A percentile compares a stretch with the other conserved stretches of the same genome.
Conservation (phyloP, 176 grass and related monocot genomes). For the Aegilops bicornis region DNA sequence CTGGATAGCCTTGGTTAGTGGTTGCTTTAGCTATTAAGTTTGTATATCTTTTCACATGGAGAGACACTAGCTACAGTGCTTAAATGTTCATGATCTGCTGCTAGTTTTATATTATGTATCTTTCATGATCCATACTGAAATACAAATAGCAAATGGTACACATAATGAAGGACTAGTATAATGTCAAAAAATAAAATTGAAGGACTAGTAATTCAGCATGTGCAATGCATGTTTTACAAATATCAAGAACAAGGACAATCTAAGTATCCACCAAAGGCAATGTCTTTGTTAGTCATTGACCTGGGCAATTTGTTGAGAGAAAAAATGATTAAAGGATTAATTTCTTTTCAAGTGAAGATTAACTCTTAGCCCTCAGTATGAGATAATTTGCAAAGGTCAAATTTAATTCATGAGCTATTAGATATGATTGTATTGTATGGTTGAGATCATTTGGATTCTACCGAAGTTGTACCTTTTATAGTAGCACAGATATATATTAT, state of each 20-base stretch:
- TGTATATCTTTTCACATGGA: background rate
- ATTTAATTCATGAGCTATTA: background rate
- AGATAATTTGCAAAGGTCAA: background rate
- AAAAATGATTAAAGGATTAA: background rate
- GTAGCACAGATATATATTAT: background rate
- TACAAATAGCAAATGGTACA: background rate
- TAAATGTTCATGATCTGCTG: background rate
- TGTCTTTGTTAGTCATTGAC: background rate
- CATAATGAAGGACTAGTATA: background rate
- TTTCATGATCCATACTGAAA: slow-evolving; percentile 3
- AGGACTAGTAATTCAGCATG: background rate
- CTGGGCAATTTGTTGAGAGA: background rate
- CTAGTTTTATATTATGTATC: background rate
- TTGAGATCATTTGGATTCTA: background rate
- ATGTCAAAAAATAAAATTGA: background rate
- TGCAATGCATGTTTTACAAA: background rate
- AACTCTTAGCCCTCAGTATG: background rate
- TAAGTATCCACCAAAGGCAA: background rate
- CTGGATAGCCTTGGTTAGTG: slow-evolving; percentile 76
- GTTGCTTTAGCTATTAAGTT: slow-evolving; percentile 15
- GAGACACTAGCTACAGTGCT: background rate
- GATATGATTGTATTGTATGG: background rate
- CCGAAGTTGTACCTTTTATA: background rate
- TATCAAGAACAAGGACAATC: background rate
- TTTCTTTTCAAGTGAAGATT: background rate